A percentile compares a stretch with the other conserved stretches of the same genome.
Conservation (phyloP, 768 basidiomycete genomes). For the Guyanaporus albipodus region DNA sequence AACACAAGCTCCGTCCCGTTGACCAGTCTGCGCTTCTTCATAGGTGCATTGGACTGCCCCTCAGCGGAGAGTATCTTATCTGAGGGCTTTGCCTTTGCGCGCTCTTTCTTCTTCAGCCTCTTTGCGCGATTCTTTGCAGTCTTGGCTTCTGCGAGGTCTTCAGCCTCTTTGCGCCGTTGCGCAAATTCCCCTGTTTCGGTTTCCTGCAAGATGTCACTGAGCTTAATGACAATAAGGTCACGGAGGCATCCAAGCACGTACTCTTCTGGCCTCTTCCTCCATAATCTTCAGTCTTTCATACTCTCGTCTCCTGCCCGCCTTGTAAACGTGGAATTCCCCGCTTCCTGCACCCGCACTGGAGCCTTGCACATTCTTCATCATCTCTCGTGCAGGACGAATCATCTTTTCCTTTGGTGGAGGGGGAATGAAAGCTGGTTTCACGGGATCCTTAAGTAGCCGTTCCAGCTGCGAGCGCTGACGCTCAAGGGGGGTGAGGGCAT, state of each 20-base stretch:
- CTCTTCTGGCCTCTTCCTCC: constrained; percentile 78
- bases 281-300: constrained; percentile 91
- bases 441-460: constrained; percentile 84
- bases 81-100: constrained; percentile 45
- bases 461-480: constrained; percentile 68
- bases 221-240: not conserved
- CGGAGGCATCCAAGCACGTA: constrained; percentile 31
- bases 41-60: constrained; percentile 37
- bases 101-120: constrained; percentile 87
- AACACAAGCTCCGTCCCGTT: constrained; percentile 71
- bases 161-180: constrained; percentile 63
- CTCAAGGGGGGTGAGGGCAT: constrained; percentile 51
- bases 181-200: constrained; percentile 69
- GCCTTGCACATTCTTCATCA: constrained; percentile 99
- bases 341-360: constrained; percentile 96
- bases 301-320: constrained; percentile 88
- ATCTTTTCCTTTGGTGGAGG: constrained; percentile 78
- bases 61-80: constrained; percentile 28
- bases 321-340: constrained; percentile 98
- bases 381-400: constrained; percentile 79
- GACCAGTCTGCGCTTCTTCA: constrained; percentile 80
- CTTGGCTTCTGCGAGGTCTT: constrained; percentile 74
- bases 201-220: constrained; percentile 48
- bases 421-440: constrained; percentile 77
- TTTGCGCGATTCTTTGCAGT: constrained; percentile 95